phyloP scores from a whole-genome alignment of 2,329 filamentous ascomycete genomes.

The Apiospora marii region DNA sequence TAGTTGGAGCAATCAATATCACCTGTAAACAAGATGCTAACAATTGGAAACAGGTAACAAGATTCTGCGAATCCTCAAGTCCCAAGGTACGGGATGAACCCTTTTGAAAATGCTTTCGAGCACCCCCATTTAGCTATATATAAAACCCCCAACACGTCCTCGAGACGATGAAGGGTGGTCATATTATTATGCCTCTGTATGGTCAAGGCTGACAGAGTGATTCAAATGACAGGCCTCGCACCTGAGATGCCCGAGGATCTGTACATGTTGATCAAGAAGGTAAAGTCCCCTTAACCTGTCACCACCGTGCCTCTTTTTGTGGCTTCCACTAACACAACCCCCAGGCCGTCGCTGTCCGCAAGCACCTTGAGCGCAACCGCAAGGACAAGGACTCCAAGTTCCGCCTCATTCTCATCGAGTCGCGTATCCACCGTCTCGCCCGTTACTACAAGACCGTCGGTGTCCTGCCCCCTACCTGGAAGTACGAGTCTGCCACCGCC shows the following conservation, averaged over 20 bases:
- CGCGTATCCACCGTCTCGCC: conserved; percentile 98
- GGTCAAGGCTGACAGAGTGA: conserved; percentile 96
- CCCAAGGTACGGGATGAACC: conserved; percentile 80
- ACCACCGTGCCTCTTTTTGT: background rate
- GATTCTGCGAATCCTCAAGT: conserved; percentile 99
- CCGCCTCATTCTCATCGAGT: conserved; percentile 99
- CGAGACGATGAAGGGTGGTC: conserved; percentile 29
- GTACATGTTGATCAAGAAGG: conserved; percentile 99
- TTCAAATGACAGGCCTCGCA: conserved; percentile 83
- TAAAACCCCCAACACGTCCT: conserved; percentile 25
- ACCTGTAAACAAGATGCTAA: conserved; percentile 47
- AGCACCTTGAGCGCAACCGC: conserved; percentile 99
- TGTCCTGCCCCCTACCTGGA: conserved; percentile 90
- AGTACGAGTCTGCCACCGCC: conserved; percentile 98
- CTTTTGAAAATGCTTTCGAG: conserved; percentile 20
- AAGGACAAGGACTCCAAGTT: conserved; percentile 99
- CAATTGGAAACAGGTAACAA: conserved; percentile 80
- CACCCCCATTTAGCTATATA: conserved; percentile 11
- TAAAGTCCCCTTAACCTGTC: conserved; percentile 49
- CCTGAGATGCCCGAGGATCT: conserved; percentile 99
- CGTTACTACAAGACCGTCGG: conserved; percentile 99
- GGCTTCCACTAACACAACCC: conserved; percentile 32
- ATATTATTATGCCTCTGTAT: conserved; percentile 76
- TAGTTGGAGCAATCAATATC: conserved; percentile 19
- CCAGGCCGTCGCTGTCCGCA: conserved; percentile 95